phyloP scores from a whole-genome alignment of 129 eudicot species.

The Arctium lappa region DNA sequence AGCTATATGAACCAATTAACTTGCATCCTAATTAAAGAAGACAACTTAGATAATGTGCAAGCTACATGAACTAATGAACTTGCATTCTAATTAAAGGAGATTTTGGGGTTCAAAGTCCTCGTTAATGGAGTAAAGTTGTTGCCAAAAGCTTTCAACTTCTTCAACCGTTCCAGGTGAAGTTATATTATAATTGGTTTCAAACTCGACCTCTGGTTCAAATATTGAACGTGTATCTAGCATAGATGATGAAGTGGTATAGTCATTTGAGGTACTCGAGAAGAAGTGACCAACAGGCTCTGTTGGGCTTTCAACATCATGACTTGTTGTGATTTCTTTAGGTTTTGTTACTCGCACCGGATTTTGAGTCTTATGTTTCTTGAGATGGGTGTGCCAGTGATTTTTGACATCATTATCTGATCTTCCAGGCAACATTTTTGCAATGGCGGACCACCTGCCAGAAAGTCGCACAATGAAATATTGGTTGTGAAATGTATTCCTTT shows the following conservation, averaged over 20 bases:
- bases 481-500: neutral
- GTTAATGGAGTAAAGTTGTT: neutral
- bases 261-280: neutral
- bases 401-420: conserved; percentile 28
- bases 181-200: neutral
- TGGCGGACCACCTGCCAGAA: conserved; percentile 21
- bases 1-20: no score
- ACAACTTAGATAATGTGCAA: neutral
- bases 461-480: neutral
- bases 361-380: neutral
- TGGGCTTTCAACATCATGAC: neutral
- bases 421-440: conserved; percentile 19
- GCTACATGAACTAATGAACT: neutral
- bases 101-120: neutral
- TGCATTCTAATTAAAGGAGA: neutral
- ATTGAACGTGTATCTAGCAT: neutral
- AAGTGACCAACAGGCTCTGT: neutral
- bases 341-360: neutral
- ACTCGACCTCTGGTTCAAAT: neutral
- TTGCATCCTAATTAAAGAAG: no score
- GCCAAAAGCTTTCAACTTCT: neutral
- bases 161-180: neutral
- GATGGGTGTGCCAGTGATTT: conserved; percentile 17
- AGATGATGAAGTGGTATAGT: neutral
- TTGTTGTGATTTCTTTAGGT: neutral